Evolutionary conservation across 192 early-diverging fungal species (phyloP), one percentile per base, ranked within the genome.

Genomic region (Backusella mclennaniae): DNA sequence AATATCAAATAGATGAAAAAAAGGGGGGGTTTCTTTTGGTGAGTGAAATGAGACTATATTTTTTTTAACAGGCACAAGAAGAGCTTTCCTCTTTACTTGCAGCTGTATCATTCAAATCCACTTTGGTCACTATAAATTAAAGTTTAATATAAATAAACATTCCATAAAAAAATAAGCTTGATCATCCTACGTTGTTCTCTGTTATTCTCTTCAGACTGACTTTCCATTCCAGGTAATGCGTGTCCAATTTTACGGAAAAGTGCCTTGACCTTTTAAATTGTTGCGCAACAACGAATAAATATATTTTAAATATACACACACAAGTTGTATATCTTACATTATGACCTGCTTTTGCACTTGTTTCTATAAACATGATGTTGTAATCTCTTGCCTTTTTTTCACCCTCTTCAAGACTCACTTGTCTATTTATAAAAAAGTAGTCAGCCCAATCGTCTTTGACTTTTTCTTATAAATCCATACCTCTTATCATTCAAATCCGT

Each of bases 321-420:
- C 33, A 33, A 33, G 33, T 3, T 2, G 35, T 56, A 19, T 15
- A 2, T 19, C 70, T 44, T 71, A 81, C 97, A 83, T 99, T 99
- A 83, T 99, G 96, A 17, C 97, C 98, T 9, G 95, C 96, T 83
- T 99, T 99, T 49, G 98, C 98, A 76, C 92, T 94, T 15, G 98
- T 99, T 81, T 99, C 98, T 80, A 99, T 99, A 84, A 97, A 99
- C 93, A 99, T 93, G 39, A 96, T 95, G 73, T 95, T 96, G 84
- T 94, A 92, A 76, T 99, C 97, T 79, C 96, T 95, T 7, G 97
- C 95, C 78, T 96, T 96, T 89, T 96, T 95, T 82, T 99, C 98
- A 33, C 97, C 98, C 76, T 99, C 97, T 77, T 98, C 97, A 31
- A 95, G 92, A 9, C 95, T 94, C 8, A 99, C 97, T 87, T 95